These are phyloP conservation scores for Ganoderma boninense DNA, from an alignment of 1,284 basidiomycete species.

Conservation along the genomic window DNA sequence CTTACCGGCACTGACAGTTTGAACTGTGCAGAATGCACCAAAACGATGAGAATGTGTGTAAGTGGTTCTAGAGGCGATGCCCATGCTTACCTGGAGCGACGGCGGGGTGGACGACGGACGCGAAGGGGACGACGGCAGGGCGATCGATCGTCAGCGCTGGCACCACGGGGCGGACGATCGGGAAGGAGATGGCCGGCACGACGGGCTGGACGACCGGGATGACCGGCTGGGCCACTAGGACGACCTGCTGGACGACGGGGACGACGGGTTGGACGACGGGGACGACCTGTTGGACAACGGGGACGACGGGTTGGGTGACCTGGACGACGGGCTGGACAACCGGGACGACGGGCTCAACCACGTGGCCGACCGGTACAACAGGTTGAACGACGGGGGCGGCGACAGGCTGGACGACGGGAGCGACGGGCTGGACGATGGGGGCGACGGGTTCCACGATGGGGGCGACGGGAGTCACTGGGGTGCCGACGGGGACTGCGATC, in stretches of 20 bases:
- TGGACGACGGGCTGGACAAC: background rate
- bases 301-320: background rate
- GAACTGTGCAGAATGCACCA: background rate
- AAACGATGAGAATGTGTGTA: background rate
- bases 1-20: constrained; percentile 4
- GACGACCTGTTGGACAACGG: background rate
- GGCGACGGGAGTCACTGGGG: background rate
- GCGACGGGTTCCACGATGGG: no score
- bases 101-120: background rate
- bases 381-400: background rate
- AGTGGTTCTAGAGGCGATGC: no score
- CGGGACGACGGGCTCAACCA: background rate
- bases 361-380: background rate
- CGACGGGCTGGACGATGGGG: background rate
- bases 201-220: no score
- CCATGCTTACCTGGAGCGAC: background rate
- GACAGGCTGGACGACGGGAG: no score
- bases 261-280: background rate
- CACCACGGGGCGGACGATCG: background rate
- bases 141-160: no score
- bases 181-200: background rate
- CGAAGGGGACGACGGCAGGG: background rate
- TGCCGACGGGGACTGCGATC: background rate
- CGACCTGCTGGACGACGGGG: background rate
- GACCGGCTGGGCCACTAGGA: no score